Base-by-base conservation (phyloP, 495 filamentous ascomycete genomes). In the Penicillium desertorum region DNA sequence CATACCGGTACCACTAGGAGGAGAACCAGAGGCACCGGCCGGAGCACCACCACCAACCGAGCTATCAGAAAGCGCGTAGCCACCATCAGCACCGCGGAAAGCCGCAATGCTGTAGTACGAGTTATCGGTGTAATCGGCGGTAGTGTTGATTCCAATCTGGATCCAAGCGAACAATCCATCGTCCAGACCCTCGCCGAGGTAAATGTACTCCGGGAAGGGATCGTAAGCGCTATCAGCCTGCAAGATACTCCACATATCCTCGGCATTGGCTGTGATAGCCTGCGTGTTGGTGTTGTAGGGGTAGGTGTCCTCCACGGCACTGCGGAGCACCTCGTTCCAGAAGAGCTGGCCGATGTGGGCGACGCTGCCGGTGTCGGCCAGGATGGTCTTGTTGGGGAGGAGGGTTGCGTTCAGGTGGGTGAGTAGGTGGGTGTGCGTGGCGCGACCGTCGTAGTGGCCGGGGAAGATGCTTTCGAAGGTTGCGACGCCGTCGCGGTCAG, bases 281-380 rank as follows among this genome's bases (percentile, higher is more conserved):
- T 83, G 79, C 0, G 71, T 81, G 76, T 87, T 87, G 46, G 70
- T 74, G 53, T 51, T 79, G 62, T 88, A 88, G 0, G 81, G 81
- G 49, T 69, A 71, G 10, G 72, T 78, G n/a, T 71, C 65, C 61
- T 85, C 81, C 39, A 88, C 82, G 34, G 75, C 76, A 11, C 60
- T 67, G 58, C 82, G 78, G 19, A 87, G 77, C 30, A 72, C 76
- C 62, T 88, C 78, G 51, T 82, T 81, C 69, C 81, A 89, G 79
- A 84, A 88, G 14, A 88, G 59, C 66, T 88, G 84, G 39, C 71
- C 71, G 43, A 71, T 74, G 45, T 74, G 70, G 4, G 68, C 64
- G 34, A 74, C 58, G 41, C 66, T 72, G 51, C 71, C 71, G 39
- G 64, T 71, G 45, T 62, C 71, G 14, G 55, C 84, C 72, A 76